phyloP scores from a whole-genome alignment of 257 asterid genomes.

The Capsicum baccatum region DNA sequence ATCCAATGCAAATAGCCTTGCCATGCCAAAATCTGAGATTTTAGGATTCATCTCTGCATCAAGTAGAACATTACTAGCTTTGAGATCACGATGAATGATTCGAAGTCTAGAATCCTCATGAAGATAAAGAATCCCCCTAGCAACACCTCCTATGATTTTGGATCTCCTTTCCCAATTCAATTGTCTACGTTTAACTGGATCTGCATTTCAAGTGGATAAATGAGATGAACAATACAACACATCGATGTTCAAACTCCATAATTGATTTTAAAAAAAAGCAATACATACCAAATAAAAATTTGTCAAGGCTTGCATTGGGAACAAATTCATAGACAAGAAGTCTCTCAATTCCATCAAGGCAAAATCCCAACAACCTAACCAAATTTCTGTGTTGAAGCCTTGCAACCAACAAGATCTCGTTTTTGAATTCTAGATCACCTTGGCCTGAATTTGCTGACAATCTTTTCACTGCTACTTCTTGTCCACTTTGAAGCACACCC shows the following conservation, averaged over 20 bases:
- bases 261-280: background rate
- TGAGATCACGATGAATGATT: constrained; percentile 37
- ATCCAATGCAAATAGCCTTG: background rate
- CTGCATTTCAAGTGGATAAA: background rate
- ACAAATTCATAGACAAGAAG: constrained; percentile 36
- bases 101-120: constrained; percentile 39
- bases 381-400: constrained; percentile 41
- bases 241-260: background rate
- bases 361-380: constrained; percentile 39
- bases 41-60: constrained; percentile 43
- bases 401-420: constrained; percentile 35
- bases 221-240: background rate
- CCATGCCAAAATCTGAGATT: constrained; percentile 46
- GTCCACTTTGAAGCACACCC: constrained; percentile 36
- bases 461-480: constrained; percentile 39
- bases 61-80: constrained; percentile 40
- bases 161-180: constrained; percentile 31
- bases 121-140: constrained; percentile 35
- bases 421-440: constrained; percentile 36
- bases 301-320: constrained; percentile 38
- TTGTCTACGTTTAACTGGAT: background rate
- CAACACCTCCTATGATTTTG: constrained; percentile 38
- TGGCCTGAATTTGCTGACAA: constrained; percentile 29
- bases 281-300: constrained; percentile 37
- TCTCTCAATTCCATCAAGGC: constrained; percentile 36